These are phyloP conservation scores for Cyclostephanos tholiformis DNA, from an alignment of 108 stramenopile species.

Conservation along the genomic window DNA sequence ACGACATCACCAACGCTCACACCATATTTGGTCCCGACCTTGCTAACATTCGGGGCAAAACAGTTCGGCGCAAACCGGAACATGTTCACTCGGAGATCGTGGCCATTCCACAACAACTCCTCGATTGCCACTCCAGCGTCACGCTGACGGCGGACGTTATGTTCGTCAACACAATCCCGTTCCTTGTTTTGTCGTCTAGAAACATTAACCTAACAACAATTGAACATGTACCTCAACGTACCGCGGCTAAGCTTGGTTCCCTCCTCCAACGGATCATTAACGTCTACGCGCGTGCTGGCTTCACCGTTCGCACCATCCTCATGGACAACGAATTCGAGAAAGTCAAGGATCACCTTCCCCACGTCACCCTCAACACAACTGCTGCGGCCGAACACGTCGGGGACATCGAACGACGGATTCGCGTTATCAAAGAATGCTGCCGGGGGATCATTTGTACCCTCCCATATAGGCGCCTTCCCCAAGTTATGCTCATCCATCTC, in stretches of 20 bases:
- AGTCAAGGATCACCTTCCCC: slow-evolving; percentile 15
- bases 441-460: slow-evolving; percentile 31
- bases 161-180: slow-evolving; percentile 42
- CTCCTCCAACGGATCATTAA: no score
- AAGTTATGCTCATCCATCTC: slow-evolving; percentile 24
- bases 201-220: slow-evolving; percentile 28
- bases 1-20: no score
- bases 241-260: no score
- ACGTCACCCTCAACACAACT: no score
- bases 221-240: slow-evolving; percentile 16
- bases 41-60: slow-evolving; percentile 27
- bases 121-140: slow-evolving; percentile 31
- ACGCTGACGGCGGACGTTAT: slow-evolving; percentile 45
- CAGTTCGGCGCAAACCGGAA: slow-evolving; percentile 1
- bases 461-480: slow-evolving; percentile 37
- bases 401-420: no score
- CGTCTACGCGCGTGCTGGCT: no score
- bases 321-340: slow-evolving; percentile 29
- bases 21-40: slow-evolving; percentile 51
- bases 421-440: slow-evolving; percentile 47
- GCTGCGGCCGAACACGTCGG: slow-evolving; percentile 29
- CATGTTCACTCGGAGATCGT: background rate
- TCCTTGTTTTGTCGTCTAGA: no score
- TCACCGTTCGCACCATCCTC: background rate
- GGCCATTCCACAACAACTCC: slow-evolving; percentile 22